A percentile compares a stretch with the other conserved stretches of the same genome.
phyloP scores from a whole-genome alignment of 495 filamentous ascomycete species.

The Trichocladium antarcticum region DNA sequence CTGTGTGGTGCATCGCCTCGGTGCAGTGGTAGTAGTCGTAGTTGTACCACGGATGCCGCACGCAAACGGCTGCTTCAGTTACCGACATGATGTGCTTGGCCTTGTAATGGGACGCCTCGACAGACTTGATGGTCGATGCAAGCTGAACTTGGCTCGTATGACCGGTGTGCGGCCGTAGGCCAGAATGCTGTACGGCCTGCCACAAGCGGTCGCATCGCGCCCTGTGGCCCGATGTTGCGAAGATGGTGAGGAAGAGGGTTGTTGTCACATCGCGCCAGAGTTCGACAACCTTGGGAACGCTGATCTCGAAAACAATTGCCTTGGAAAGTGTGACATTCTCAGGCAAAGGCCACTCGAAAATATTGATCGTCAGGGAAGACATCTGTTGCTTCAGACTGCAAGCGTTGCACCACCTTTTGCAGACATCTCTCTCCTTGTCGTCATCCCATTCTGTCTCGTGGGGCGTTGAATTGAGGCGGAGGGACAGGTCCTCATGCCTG shows the following conservation, averaged over 20 bases:
- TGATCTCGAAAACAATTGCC: conserved; percentile 48
- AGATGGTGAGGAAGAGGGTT: conserved; percentile 32
- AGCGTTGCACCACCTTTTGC: conserved; percentile 29
- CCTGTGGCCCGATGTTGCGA: conserved; percentile 15
- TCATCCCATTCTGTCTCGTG: not conserved
- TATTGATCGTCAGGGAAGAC: conserved; percentile 32
- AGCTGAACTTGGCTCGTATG: conserved; percentile 7
- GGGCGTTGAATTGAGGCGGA: not conserved
- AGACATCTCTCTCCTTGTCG: conserved; percentile 9
- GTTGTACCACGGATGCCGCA: conserved; percentile 31
- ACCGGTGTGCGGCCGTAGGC: not conserved
- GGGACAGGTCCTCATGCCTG: conserved; percentile 3
- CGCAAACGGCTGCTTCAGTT: conserved; percentile 30
- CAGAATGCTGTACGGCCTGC: not conserved
- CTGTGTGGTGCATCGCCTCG: not conserved
- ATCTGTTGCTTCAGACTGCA: conserved; percentile 18
- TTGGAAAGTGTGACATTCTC: conserved; percentile 24
- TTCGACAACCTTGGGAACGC: conserved; percentile 33
- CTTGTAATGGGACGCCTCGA: conserved; percentile 11
- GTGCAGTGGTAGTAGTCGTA: conserved; percentile 27
- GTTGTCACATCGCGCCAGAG: conserved; percentile 46
- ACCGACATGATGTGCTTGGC: conserved; percentile 13
- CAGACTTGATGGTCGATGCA: conserved; percentile 11
- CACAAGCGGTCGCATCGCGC: not conserved
- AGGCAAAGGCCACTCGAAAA: conserved; percentile 56